Percentiles rank a stretch among this genome's conserved stretches.
Conservation (phyloP, 2,329 filamentous ascomycete genomes). For the Pestalotiopsis sp. region DNA sequence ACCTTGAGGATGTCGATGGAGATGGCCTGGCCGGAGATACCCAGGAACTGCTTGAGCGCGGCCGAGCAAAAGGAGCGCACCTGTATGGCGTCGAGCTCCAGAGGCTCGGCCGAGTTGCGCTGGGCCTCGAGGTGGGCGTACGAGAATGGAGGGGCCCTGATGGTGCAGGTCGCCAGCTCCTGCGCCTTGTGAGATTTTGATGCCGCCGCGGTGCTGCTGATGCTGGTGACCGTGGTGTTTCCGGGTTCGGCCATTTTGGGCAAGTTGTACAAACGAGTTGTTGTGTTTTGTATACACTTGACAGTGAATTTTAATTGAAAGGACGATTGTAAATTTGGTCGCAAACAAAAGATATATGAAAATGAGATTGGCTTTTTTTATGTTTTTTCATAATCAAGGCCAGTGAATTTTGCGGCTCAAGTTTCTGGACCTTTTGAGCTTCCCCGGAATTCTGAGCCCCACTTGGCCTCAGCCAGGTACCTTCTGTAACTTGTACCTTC, state of each 20-base stretch:
- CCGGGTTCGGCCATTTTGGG: constrained; percentile 20
- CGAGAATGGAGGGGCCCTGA: constrained; percentile 54
- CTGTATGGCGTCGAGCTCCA: constrained; percentile 61
- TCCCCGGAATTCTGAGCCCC: constrained; percentile 4
- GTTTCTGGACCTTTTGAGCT: neutral
- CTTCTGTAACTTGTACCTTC: neutral
- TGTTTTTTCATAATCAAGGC: neutral
- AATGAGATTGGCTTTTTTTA: neutral
- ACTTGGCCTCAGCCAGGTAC: neutral
- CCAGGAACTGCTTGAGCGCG: constrained; percentile 71
- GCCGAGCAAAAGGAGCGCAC: constrained; percentile 63
- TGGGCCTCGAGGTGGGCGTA: constrained; percentile 59
- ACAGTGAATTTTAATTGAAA: neutral
- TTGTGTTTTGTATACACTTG: neutral
- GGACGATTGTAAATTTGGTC: neutral
- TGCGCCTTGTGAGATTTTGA: constrained; percentile 39
- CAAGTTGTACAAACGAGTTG: too few relatives aligned
- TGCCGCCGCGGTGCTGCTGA: constrained; percentile 15
- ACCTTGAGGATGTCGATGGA: constrained; percentile 71
- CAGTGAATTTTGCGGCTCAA: constrained; percentile 1
- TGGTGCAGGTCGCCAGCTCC: constrained; percentile 53
- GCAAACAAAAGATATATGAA: neutral
- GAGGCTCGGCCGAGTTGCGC: constrained; percentile 20
- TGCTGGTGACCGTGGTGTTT: constrained; percentile 31
- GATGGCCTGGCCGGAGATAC: constrained; percentile 67